These are phyloP conservation scores for Mucor saturninus DNA, from an alignment of 371 early-diverging fungal species.

Conservation along the genomic window DNA sequence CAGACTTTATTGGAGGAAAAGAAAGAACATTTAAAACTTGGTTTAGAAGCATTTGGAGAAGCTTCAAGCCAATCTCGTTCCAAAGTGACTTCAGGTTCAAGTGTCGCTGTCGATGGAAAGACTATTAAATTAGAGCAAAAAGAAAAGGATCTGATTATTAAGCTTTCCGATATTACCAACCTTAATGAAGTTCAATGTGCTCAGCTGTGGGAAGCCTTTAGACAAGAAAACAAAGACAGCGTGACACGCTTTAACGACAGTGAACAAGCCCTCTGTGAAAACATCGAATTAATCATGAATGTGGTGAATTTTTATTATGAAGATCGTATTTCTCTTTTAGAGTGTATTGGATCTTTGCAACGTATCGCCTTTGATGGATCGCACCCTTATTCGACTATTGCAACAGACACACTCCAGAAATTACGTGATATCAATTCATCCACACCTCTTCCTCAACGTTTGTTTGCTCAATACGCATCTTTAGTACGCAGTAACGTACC, in stretches of 20 bases:
- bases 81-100: constrained; percentile 34
- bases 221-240: constrained; percentile 11
- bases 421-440: constrained; percentile 18
- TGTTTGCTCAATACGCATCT: constrained; percentile 36
- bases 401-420: constrained; percentile 24
- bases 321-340: constrained; percentile 44
- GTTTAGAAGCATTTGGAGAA: constrained; percentile 38
- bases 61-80: constrained; percentile 40
- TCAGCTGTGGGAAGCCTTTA: constrained; percentile 40
- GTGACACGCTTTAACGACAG: background rate
- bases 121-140: constrained; percentile 36
- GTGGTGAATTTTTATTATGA: constrained; percentile 39
- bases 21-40: constrained; percentile 33
- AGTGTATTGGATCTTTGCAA: constrained; percentile 43
- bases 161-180: constrained; percentile 32
- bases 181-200: constrained; percentile 45
- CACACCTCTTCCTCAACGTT: constrained; percentile 27
- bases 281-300: constrained; percentile 21
- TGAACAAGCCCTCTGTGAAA: constrained; percentile 22
- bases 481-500: constrained; percentile 33
- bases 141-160: constrained; percentile 43
- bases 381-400: constrained; percentile 39
- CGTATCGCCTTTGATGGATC: constrained; percentile 31
- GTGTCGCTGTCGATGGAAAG: constrained; percentile 38
- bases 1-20: constrained; percentile 52